Conservation (phyloP, 495 filamentous ascomycete species). For the Penicillium tannophilum region DNA sequence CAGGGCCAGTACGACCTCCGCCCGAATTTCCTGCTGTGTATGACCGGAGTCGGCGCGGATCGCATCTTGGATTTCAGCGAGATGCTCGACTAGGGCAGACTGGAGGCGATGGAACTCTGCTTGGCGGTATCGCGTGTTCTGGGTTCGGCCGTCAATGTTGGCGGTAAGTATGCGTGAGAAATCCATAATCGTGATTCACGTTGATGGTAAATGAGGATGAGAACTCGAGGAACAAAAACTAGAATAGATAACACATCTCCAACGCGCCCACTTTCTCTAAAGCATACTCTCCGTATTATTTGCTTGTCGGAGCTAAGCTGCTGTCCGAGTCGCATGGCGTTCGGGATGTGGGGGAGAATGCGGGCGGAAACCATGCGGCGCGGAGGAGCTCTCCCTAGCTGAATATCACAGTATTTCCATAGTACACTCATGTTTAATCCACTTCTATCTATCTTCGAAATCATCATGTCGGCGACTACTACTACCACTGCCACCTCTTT, state of each 20-base stretch:
- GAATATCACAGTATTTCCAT: slow-evolving; percentile 1
- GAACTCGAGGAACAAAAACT: not conserved
- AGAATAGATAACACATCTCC: not conserved
- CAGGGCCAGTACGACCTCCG: slow-evolving; percentile 45
- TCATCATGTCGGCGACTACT: slow-evolving; percentile 43
- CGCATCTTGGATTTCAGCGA: slow-evolving; percentile 38
- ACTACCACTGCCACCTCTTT: slow-evolving; percentile 30
- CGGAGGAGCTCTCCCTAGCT: not conserved
- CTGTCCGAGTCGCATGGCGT: not conserved
- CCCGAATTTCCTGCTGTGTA: slow-evolving; percentile 38
- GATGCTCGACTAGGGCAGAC: slow-evolving; percentile 32
- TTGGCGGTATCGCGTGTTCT: slow-evolving; percentile 50
- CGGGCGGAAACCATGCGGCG: slow-evolving; percentile 6
- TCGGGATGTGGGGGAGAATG: slow-evolving; percentile 37
- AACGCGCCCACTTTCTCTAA: slow-evolving; percentile 1
- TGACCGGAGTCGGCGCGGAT: slow-evolving; percentile 41
- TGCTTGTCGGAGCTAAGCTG: slow-evolving; percentile 2
- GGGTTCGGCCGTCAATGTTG: slow-evolving; percentile 48
- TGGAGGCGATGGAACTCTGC: slow-evolving; percentile 48
- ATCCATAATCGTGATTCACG: slow-evolving; percentile 26
- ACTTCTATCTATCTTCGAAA: slow-evolving; percentile 6
- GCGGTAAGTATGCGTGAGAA: slow-evolving; percentile 43
- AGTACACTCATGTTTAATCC: slow-evolving; percentile 5
- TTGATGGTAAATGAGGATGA: not conserved
- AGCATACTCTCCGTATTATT: not conserved